Percentiles rank a stretch among this genome's conserved stretches.
phyloP scores from a whole-genome alignment of 78 protist genomes.

The Dictyostelium purpureum region DNA sequence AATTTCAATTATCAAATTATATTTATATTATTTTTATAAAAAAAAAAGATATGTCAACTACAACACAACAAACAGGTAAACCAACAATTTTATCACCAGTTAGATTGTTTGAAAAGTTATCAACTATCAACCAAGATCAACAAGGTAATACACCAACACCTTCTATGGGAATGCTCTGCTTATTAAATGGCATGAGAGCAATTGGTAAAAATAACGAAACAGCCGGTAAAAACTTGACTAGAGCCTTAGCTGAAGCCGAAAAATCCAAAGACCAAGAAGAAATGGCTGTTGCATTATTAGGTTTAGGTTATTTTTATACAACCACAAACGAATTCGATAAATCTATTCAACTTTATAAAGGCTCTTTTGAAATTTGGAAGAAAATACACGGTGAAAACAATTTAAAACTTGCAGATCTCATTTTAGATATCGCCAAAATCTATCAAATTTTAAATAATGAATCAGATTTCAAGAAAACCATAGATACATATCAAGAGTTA shows the following conservation, averaged over 20 bases:
- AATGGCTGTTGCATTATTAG: constrained; percentile 25
- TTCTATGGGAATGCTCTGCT: not conserved
- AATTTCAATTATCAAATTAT: too few species aligned
- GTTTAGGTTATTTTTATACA: constrained; percentile 42
- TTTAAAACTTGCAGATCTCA: not conserved
- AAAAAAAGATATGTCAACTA: not conserved
- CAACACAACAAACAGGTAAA: not conserved
- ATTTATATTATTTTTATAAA: too few species aligned
- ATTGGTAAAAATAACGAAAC: not conserved
- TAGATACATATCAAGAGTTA: not conserved
- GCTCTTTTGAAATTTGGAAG: constrained; percentile 38
- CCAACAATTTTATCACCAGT: constrained; percentile 22
- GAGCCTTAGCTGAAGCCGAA: constrained; percentile 22
- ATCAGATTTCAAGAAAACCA: not conserved
- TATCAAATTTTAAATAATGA: not conserved
- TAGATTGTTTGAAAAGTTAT: constrained; percentile 39
- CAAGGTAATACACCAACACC: constrained; percentile 65
- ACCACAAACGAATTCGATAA: not conserved
- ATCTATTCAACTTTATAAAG: constrained; percentile 4
- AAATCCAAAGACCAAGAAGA: constrained; percentile 33
- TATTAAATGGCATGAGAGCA: constrained; percentile 31
- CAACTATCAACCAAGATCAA: constrained; percentile 4
- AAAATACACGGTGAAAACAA: not conserved
- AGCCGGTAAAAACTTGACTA: constrained; percentile 12
- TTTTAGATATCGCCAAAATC: constrained; percentile 14